Evolutionary conservation across 257 asterid species (phyloP), one percentile per base, ranked within the genome.

Genomic region (Capsicum chinense): DNA sequence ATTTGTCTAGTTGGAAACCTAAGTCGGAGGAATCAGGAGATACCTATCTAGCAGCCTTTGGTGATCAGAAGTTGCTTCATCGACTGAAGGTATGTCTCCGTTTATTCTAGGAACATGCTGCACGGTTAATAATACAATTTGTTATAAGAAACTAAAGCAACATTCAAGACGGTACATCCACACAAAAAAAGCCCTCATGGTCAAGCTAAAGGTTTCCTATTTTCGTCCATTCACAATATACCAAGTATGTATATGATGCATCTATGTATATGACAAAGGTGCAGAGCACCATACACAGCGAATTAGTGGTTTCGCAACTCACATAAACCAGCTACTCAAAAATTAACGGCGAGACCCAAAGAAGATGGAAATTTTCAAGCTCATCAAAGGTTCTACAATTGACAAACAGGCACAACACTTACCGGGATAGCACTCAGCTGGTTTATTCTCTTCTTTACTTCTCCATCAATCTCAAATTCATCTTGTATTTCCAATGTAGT

Each of bases 31-130:
- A 48, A 76, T 13, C 48, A 76, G 26, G 63, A 76, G 80, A 79
- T 91, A 97, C 99, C 99, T 97, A 86, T 92, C 92, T 66, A 90
- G 93, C 83, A 97, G 97, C 91, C 99, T 94, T 89, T 97, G 97
- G 89, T 97, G 97, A 83, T 97, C 98, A 85, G 99, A 93, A 86
- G 94, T 97, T 81, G 97, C 98, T 91, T 93, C 98, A 70, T 97
- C 97, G 64, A 88, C 90, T 83, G 99, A 91, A 89, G 99, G 99
- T 87, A 97, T 92, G 89, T 94, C 99, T 80, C 97, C 97, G 81
- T 97, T 95, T 82, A 94, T 94, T 90, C 93, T 92, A 64, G 99
- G 99, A 88, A 95, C 83, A 58, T 97, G 99, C 99, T 95, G 93
- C 93, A 92, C 35, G 11, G 83, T 82, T 89, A 74, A 87, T 86